Percentiles rank a stretch among this genome's conserved stretches.
Conservation (phyloP, 1,284 basidiomycete genomes). For the Fomitopsis palustris region DNA sequence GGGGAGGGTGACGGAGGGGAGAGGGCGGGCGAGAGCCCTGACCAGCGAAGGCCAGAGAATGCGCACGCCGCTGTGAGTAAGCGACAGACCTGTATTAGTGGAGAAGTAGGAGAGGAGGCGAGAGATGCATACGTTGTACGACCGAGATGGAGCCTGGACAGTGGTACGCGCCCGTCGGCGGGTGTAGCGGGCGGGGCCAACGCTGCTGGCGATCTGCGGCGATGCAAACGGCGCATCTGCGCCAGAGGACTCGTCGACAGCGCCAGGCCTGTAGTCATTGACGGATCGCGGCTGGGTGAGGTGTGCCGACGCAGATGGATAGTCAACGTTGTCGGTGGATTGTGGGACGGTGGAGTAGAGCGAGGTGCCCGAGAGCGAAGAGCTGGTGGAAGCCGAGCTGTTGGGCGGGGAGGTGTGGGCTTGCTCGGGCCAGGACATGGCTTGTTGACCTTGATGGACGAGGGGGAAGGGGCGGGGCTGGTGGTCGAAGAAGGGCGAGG, state of each 20-base stretch:
- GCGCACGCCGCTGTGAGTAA: constrained; percentile 13
- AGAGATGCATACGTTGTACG: constrained; percentile 33
- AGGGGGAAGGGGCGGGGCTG: constrained; percentile 12
- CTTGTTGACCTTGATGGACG: constrained; percentile 12
- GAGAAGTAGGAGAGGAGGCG: constrained; percentile 5
- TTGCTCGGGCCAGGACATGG: constrained; percentile 21
- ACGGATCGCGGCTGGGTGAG: constrained; percentile 24
- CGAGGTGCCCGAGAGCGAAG: constrained; percentile 25
- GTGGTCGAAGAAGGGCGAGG: constrained; percentile 16
- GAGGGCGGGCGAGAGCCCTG: constrained; percentile 41
- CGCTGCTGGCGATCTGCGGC: constrained; percentile 46
- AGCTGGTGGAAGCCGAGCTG: constrained; percentile 18
- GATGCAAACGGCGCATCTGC: constrained; percentile 29
- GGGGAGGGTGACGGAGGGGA: constrained; percentile 30
- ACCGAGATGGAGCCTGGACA: constrained; percentile 13
- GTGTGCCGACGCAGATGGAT: constrained; percentile 30
- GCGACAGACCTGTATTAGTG: constrained; percentile 12
- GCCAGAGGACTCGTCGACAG: constrained; percentile 27
- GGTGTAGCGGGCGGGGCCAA: constrained; percentile 51
- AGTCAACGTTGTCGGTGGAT: constrained; percentile 31
- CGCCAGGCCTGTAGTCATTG: constrained; percentile 20
- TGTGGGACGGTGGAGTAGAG: constrained; percentile 32
- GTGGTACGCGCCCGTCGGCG: constrained; percentile 41
- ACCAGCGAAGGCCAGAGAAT: constrained; percentile 30
- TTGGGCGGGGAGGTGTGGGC: constrained; percentile 15